Evolutionary conservation across 345 rosid species (phyloP).

Genomic region (Salix arbutifolia): DNA sequence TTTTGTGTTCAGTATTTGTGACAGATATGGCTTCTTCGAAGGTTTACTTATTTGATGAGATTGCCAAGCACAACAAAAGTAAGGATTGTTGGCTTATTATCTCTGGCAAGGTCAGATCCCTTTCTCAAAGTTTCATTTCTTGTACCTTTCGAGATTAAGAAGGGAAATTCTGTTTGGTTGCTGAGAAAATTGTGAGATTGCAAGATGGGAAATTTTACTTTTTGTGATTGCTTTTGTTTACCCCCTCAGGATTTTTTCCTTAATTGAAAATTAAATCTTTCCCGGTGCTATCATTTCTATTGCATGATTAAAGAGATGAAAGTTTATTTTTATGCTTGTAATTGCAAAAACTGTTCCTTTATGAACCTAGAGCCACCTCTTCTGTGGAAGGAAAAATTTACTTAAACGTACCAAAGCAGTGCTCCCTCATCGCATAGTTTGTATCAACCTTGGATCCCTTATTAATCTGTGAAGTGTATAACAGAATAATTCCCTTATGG

Average conservation of each 20-base stretch:
- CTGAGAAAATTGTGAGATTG: neutral
- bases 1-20: conserved; percentile 23
- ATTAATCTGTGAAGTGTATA: neutral
- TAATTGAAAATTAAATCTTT: neutral
- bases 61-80: conserved; percentile 64
- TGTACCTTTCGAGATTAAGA: neutral
- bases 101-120: conserved; percentile 76
- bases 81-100: conserved; percentile 95
- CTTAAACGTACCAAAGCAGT: neutral
- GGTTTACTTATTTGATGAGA: conserved; percentile 62
- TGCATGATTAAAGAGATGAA: neutral
- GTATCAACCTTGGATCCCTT: neutral
- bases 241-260: neutral
- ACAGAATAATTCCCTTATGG: neutral
- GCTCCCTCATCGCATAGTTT: neutral
- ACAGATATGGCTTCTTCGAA: conserved; percentile 62
- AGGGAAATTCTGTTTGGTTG: neutral
- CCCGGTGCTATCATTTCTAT: neutral
- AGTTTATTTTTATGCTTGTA: neutral
- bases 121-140: neutral
- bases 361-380: neutral
- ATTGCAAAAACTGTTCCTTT: neutral
- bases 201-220: neutral
- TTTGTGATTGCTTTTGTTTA: neutral
- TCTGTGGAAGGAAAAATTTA: neutral